These are phyloP conservation scores for Tolypocladium amazonense DNA, from an alignment of 2,329 filamentous ascomycete species.

Conservation along the genomic window DNA sequence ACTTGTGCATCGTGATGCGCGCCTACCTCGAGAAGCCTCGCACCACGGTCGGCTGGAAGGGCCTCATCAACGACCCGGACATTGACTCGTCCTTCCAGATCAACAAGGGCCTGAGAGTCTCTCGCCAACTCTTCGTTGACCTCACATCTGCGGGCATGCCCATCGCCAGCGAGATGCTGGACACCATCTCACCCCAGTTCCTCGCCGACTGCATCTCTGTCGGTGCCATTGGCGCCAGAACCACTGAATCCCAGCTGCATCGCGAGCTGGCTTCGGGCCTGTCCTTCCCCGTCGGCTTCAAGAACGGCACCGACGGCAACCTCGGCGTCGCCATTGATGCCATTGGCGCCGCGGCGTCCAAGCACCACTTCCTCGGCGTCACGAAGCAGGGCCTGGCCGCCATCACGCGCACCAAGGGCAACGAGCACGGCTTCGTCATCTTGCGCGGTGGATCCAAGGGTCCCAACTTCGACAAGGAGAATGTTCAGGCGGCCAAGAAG, in stretches of 20 bases:
- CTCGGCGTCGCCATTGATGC: slow-evolving; percentile 89
- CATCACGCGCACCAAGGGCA: slow-evolving; percentile 86
- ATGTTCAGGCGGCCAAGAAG: slow-evolving; percentile 68
- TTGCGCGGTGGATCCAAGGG: slow-evolving; percentile 84
- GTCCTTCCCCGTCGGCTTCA: slow-evolving; percentile 97
- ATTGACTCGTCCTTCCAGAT: slow-evolving; percentile 97
- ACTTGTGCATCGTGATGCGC: slow-evolving; percentile 92
- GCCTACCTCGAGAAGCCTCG: slow-evolving; percentile 98
- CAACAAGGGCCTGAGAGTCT: slow-evolving; percentile 92
- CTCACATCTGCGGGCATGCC: slow-evolving; percentile 82
- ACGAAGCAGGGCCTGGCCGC: slow-evolving; percentile 95
- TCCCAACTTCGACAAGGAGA: slow-evolving; percentile 86
- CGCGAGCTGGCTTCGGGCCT: slow-evolving; percentile 90
- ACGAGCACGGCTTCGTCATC: slow-evolving; percentile 96
- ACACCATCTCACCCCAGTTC: slow-evolving; percentile 97
- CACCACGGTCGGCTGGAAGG: slow-evolving; percentile 98
- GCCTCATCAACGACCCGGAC: slow-evolving; percentile 96
- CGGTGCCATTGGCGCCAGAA: slow-evolving; percentile 89
- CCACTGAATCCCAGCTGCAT: slow-evolving; percentile 93
- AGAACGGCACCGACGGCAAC: slow-evolving; percentile 95
- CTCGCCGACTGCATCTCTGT: slow-evolving; percentile 91
- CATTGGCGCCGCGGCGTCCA: slow-evolving; percentile 75
- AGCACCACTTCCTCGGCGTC: slow-evolving; percentile 96
- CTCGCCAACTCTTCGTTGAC: slow-evolving; percentile 88
- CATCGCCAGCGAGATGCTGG: slow-evolving; percentile 95